Evolutionary conservation across 225 moss, liverwort and hornwort genomes (phyloP).

Genomic region (Pleurozium schreberi): DNA sequence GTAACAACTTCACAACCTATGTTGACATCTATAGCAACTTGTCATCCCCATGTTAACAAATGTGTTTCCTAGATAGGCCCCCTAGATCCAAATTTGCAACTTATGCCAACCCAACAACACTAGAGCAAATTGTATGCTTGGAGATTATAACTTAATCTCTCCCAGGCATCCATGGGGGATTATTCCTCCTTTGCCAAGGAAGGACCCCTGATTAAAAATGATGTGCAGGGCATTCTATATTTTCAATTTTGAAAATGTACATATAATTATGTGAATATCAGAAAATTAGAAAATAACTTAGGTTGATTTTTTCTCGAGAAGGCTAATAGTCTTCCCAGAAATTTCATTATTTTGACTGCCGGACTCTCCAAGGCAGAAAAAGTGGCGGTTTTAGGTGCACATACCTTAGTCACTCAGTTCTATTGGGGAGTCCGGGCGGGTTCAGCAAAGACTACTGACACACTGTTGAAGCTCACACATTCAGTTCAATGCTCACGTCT

Average conservation of each 20-base stretch:
- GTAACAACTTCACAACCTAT: too few species aligned
- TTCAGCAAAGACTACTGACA: neutral
- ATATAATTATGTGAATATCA: neutral
- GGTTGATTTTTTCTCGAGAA: neutral
- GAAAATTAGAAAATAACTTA: neutral
- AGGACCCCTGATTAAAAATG: too few species aligned
- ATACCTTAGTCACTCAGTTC: neutral
- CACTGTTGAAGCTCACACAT: neutral
- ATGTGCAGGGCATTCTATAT: accelerated
- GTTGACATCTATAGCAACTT: too few species aligned
- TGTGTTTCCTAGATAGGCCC: too few species aligned
- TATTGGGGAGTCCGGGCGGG: neutral
- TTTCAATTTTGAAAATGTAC: neutral
- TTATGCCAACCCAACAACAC: too few species aligned
- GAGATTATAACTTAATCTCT: too few species aligned
- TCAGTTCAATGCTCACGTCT: neutral
- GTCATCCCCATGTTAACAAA: too few species aligned
- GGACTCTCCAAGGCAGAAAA: neutral
- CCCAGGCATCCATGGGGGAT: too few species aligned
- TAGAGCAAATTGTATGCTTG: too few species aligned
- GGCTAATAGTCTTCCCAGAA: too few species aligned
- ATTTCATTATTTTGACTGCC: neutral
- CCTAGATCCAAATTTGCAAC: too few species aligned
- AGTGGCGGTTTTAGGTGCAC: neutral
- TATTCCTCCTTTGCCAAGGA: too few species aligned